Evolutionary conservation across 2,329 filamentous ascomycete genomes (phyloP).

Genomic region (Phialophora tarda): DNA sequence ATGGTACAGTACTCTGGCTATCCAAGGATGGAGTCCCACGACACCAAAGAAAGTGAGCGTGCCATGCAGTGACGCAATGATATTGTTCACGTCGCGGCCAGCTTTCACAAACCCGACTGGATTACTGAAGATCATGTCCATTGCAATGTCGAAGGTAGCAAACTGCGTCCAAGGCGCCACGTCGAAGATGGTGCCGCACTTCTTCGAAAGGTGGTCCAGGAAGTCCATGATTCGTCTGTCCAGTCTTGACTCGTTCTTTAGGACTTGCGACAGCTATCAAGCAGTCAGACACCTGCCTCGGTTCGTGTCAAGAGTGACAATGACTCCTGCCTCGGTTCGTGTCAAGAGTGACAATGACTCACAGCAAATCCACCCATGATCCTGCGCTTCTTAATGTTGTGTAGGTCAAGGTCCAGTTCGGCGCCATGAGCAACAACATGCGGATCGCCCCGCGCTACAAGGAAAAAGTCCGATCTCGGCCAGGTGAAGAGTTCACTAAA

Average conservation of each 20-base stretch:
- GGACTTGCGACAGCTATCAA: neutral
- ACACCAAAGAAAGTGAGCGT: neutral
- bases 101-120: neutral
- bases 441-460: neutral
- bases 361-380: constrained; percentile 1
- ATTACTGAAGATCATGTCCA: neutral
- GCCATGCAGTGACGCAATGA: neutral
- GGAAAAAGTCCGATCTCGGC: neutral
- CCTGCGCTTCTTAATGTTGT: neutral
- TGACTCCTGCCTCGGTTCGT: neutral
- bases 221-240: neutral
- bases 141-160: constrained; percentile 1
- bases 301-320: neutral
- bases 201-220: neutral
- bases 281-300: neutral
- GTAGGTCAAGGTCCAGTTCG: neutral
- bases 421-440: neutral
- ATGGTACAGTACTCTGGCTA: neutral
- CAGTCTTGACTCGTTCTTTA: neutral
- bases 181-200: neutral
- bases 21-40: neutral
- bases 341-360: neutral
- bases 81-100: neutral
- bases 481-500: neutral
- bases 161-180: constrained; percentile 1